phyloP scores from a whole-genome alignment of 257 asterid genomes.

The Petunia secreta region DNA sequence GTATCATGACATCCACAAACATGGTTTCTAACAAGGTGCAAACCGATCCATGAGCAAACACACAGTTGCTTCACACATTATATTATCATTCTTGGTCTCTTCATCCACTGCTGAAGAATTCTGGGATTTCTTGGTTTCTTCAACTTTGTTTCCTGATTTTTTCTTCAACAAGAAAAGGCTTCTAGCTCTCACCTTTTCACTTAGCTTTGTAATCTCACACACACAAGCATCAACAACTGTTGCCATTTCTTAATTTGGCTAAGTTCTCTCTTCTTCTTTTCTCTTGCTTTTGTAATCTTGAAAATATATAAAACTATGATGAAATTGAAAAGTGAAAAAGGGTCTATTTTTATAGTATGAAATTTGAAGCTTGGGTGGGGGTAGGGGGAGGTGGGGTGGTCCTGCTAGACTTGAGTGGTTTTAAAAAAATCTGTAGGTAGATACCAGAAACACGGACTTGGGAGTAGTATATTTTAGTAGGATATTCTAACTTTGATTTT shows the following conservation, averaged over 20 bases:
- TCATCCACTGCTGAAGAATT: slow-evolving; percentile 35
- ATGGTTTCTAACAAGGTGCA: slow-evolving; percentile 55
- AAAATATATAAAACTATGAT: neutral
- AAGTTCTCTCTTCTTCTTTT: slow-evolving; percentile 12
- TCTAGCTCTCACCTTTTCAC: slow-evolving; percentile 49
- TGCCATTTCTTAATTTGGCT: slow-evolving; percentile 41
- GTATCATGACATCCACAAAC: too few species aligned
- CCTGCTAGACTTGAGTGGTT: slow-evolving; percentile 22
- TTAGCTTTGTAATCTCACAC: slow-evolving; percentile 58
- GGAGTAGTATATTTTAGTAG: slow-evolving; percentile 32
- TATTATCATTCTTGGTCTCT: slow-evolving; percentile 36
- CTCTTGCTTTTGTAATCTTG: slow-evolving; percentile 7
- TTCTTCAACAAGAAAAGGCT: slow-evolving; percentile 44
- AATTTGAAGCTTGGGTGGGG: neutral
- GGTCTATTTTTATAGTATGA: neutral
- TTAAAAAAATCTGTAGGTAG: slow-evolving; percentile 33
- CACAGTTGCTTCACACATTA: slow-evolving; percentile 57
- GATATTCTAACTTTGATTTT: slow-evolving; percentile 40
- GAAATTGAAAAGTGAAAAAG: neutral
- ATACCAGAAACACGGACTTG: slow-evolving; percentile 30
- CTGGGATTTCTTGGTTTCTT: slow-evolving; percentile 34
- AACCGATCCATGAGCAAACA: slow-evolving; percentile 77
- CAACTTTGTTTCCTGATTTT: slow-evolving; percentile 35
- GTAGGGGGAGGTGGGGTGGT: neutral
- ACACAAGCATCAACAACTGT: slow-evolving; percentile 59